Evolutionary conservation across 75 land plant species (phyloP).

Genomic region (Pinus tabuliformis): DNA sequence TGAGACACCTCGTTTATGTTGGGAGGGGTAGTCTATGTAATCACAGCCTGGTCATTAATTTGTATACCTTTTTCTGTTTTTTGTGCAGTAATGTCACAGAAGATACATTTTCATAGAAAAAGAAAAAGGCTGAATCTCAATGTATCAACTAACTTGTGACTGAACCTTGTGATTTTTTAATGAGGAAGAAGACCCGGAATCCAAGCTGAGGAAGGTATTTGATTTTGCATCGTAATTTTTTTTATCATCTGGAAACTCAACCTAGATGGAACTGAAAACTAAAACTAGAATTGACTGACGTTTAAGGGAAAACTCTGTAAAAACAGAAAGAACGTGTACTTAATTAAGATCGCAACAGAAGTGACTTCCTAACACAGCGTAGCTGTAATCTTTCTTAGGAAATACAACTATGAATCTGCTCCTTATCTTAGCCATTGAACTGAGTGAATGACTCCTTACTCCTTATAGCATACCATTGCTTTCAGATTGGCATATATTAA

Average conservation of each 20-base stretch:
- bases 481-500: no score
- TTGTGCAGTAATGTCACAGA: no score
- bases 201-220: not conserved
- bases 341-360: not conserved
- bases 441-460: not conserved
- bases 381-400: not conserved
- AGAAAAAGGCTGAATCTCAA: not conserved
- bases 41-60: no score
- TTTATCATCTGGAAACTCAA: not conserved
- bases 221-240: not conserved
- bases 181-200: not conserved
- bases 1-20: no score
- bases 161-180: not conserved
- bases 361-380: not conserved
- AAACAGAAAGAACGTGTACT: not conserved
- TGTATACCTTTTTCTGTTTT: no score
- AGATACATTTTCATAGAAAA: not conserved
- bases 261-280: not conserved
- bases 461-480: no score
- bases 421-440: not conserved
- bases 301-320: not conserved
- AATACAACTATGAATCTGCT: not conserved
- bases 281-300: not conserved
- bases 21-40: no score
- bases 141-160: not conserved